Evolutionary conservation across 345 rosid genomes (phyloP).

Genomic region (Citrus mangshanensis): DNA sequence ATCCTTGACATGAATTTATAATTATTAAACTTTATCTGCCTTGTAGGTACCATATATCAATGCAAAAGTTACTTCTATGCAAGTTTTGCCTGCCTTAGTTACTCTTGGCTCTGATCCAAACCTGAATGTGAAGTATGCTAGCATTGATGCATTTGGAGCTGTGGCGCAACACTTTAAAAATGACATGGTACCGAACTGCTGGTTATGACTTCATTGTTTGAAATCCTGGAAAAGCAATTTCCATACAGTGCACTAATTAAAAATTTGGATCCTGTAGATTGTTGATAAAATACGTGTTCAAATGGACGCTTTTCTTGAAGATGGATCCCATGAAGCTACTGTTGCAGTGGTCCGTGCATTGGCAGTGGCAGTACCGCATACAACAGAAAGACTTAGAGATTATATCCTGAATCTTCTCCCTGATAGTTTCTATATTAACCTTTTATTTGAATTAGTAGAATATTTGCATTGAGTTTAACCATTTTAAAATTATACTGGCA

Average conservation of each 20-base stretch:
- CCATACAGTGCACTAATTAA: slow-evolving; percentile 12
- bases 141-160: slow-evolving; percentile 96
- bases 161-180: slow-evolving; percentile 94
- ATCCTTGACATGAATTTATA: background rate
- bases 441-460: slow-evolving; percentile 1
- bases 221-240: background rate
- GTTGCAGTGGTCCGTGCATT: slow-evolving; percentile 87
- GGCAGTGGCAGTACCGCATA: slow-evolving; percentile 83
- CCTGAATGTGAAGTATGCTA: slow-evolving; percentile 83
- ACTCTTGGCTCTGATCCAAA: slow-evolving; percentile 98
- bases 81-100: slow-evolving; percentile 84
- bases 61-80: slow-evolving; percentile 77
- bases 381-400: slow-evolving; percentile 87
- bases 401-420: slow-evolving; percentile 53
- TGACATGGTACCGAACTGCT: slow-evolving; percentile 56
- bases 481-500: background rate
- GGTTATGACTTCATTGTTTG: background rate
- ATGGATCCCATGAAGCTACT: slow-evolving; percentile 96
- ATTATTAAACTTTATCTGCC: slow-evolving; percentile 17
- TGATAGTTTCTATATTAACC: background rate
- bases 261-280: slow-evolving; percentile 50
- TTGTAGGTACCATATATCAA: slow-evolving; percentile 74
- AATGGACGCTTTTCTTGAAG: slow-evolving; percentile 99
- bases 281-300: slow-evolving; percentile 96
- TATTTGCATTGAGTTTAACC: background rate